Base-by-base conservation (phyloP, 2,329 filamentous ascomycete genomes). In the Trichoderma lentiforme region DNA sequence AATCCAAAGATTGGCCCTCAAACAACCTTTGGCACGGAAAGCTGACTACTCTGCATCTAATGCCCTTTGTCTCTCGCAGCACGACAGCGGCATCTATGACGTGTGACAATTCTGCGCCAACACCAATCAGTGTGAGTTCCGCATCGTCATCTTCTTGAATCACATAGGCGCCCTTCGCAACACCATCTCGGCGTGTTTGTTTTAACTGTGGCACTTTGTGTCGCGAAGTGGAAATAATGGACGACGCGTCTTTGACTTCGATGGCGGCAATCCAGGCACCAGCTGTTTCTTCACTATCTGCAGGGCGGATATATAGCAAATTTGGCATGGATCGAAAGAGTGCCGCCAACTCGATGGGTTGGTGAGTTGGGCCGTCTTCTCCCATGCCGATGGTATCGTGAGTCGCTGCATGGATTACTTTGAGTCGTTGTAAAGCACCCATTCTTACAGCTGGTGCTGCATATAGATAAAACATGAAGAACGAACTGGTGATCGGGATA, bases 321-420 rank as follows among this genome's bases (percentile, higher is more conserved):
- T 90, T 90, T 0, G 88, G 89, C 88, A 91, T 91, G 28, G 88
- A 85, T 5, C 89, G 86, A 77, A 88, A 91, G 3, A 91, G 80
- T 0, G 84, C 79, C 11, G 86, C 84, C 0, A 91, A 81, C 43
- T 85, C 88, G 34, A 91, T 85, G 3, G 89, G 88, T 76, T 91
- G 89, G 74, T 91, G 89, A 0, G 89, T 90, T 0, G 88, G 89
- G 0, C 88, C 89, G 73, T 90, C 86, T 74, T 90, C 86, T 1
- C 89, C 88, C 47, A 83, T 87, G 24, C 85, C 89, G 60, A 90
- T 87, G 8, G 83, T 86, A 79, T 90, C 88, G 78, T 91, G 89
- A 0, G 89, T 91, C 1, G 88, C 89, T 36, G 86, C 82, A 76
- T 90, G 88, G 66, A 91, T 89, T 32, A 83, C 81, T 67, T 87